Evolutionary conservation across 257 asterid species (phyloP), one percentile per base, ranked within the genome.

Genomic region (Nicotiana noctiflora): DNA sequence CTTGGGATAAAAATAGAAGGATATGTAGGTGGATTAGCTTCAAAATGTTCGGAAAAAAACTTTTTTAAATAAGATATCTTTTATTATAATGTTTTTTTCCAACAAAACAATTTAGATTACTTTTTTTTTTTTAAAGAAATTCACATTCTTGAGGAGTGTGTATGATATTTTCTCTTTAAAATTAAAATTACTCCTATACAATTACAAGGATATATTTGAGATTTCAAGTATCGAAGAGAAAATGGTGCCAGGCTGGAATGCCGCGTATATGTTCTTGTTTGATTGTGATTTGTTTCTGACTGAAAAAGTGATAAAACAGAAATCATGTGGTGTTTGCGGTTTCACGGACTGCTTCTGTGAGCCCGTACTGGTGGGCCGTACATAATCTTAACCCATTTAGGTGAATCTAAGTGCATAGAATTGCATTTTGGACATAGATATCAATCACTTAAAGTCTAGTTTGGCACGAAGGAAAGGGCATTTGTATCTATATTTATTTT

Each of bases 171-270:
- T 0, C 29, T 27, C 56, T 51, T 51, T 51, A 12, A 14, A 51
- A 51, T 51, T 51, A 51, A n/a, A n/a, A 51, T 51, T 51, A 4
- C 3, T 8, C 49, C 49, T 40, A 40, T 40, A 8, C 12, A 40
- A 40, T 8, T 40, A 17, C 60, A 17, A 72, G 60, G 77, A 2
- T 12, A 46, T 21, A 19, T 19, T 1, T 6, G 77, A 72, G 59
- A 46, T 21, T 34, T 25, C 32, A 61, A 8, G 2, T 29, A 15
- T 19, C n/a, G 17, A 70, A 19, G 49, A 46, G 34, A 0, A 8
- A 19, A 82, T 21, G 65, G 56, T 46, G 83, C 84, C 89, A 86
- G 89, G 76, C 87, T 86, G 86, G 87, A 84, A 84, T 66, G 63
- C 82, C 83, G 83, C 81, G 89, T 81, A 70, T 37, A 29, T 21